phyloP scores from a whole-genome alignment of 1,284 basidiomycete species.

The Taiwanofungus camphoratus region DNA sequence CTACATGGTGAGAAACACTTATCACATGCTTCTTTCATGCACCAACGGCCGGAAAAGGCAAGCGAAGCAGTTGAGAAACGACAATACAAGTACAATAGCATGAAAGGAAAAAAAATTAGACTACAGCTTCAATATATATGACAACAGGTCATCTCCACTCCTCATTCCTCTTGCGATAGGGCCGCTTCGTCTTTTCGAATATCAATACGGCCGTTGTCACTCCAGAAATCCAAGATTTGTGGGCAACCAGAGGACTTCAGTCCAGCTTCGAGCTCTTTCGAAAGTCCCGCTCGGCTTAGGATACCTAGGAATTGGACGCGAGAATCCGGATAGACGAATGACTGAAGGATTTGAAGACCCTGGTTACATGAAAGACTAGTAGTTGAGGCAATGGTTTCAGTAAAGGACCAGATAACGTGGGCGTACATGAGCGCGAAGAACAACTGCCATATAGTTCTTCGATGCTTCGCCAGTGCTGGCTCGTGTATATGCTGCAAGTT shows the following conservation, averaged over 20 bases:
- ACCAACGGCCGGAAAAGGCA: too few species aligned
- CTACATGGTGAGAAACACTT: too few species aligned
- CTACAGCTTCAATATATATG: too few species aligned
- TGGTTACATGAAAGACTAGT: constrained; percentile 29
- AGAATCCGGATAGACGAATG: constrained; percentile 68
- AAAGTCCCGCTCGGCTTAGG: constrained; percentile 40
- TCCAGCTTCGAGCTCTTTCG: constrained; percentile 34
- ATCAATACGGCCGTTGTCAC: too few species aligned
- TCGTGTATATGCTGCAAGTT: not conserved
- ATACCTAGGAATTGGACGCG: constrained; percentile 55
- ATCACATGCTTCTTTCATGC: too few species aligned
- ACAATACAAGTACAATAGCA: too few species aligned
- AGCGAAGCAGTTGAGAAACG: too few species aligned
- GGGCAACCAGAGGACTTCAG: constrained; percentile 19
- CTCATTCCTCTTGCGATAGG: too few species aligned
- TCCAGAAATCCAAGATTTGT: constrained; percentile 28
- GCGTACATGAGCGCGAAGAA: constrained; percentile 59
- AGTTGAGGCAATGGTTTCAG: not conserved
- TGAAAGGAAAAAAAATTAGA: too few species aligned
- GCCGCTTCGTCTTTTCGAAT: too few species aligned
- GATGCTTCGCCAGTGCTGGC: not conserved
- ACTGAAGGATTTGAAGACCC: constrained; percentile 48
- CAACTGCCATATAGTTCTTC: not conserved
- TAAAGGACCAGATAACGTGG: not conserved
- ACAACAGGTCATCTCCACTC: too few species aligned